Conservation (phyloP, 345 rosid genomes). For the Noccaea bulbosa region DNA sequence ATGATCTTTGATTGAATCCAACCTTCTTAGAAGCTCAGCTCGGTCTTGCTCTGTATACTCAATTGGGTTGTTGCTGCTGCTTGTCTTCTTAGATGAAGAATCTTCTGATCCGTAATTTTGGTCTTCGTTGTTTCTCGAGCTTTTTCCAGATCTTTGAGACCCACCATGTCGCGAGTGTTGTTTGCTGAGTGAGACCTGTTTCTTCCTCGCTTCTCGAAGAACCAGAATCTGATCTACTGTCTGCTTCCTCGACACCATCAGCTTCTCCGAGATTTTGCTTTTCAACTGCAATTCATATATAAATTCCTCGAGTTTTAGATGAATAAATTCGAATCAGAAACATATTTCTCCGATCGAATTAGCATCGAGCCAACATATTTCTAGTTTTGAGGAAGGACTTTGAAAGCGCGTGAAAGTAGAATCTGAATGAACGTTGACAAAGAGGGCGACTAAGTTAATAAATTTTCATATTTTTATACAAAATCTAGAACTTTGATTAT, state of each 20-base stretch:
- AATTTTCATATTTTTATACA: background rate
- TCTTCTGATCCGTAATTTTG: slow-evolving; percentile 51
- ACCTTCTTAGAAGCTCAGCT: slow-evolving; percentile 82
- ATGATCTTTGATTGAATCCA: slow-evolving; percentile 88
- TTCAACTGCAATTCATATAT: slow-evolving; percentile 35
- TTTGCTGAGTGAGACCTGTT: slow-evolving; percentile 22
- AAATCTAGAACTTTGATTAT: background rate
- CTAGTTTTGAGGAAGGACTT: no score
- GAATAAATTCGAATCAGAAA: slow-evolving; percentile 12
- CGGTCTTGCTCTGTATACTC: slow-evolving; percentile 61
- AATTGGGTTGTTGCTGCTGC: slow-evolving; percentile 41
- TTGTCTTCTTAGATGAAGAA: slow-evolving; percentile 50
- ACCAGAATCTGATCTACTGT: slow-evolving; percentile 51
- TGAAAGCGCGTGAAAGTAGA: no score
- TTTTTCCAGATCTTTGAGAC: slow-evolving; percentile 49
- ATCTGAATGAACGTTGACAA: no score
- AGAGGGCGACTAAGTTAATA: no score
- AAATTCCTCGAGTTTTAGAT: background rate
- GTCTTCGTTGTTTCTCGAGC: slow-evolving; percentile 33
- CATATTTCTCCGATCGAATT: background rate
- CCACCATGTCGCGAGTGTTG: slow-evolving; percentile 48
- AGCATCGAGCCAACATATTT: background rate
- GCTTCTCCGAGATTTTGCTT: slow-evolving; percentile 27
- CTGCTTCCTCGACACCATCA: slow-evolving; percentile 53
- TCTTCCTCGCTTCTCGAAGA: slow-evolving; percentile 41